Conservation (phyloP, 164 flowering plant species). For the Taxillus chinensis region DNA sequence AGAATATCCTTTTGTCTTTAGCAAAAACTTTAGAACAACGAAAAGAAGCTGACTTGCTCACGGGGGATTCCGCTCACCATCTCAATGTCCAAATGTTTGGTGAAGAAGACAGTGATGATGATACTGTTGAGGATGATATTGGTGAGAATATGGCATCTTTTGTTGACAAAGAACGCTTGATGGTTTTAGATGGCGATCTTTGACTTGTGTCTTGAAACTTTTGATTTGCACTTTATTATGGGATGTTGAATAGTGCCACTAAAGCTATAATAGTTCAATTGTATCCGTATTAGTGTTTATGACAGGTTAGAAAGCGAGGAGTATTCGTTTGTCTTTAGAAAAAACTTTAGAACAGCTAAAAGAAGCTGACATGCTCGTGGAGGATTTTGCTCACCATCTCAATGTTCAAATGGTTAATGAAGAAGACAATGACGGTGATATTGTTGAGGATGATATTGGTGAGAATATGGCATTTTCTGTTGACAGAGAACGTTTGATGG, state of each 20-base stretch:
- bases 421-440: slow-evolving; percentile 12
- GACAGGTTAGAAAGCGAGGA: slow-evolving; percentile 56
- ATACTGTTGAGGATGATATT: slow-evolving; percentile 11
- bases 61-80: slow-evolving; percentile 19
- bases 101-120: slow-evolving; percentile 13
- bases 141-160: slow-evolving; percentile 1
- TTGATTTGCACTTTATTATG: too few species aligned
- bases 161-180: slow-evolving; percentile 10
- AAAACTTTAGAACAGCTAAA: slow-evolving; percentile 50
- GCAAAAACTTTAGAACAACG: slow-evolving; percentile 63
- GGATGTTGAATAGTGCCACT: too few species aligned
- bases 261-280: too few species aligned
- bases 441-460: slow-evolving; percentile 10
- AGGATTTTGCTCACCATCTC: slow-evolving; percentile 13
- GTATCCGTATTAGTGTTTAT: too few species aligned
- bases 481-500: slow-evolving; percentile 10
- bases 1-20: slow-evolving; percentile 71
- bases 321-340: slow-evolving; percentile 67
- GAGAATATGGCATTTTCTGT: slow-evolving; percentile 1
- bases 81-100: slow-evolving; percentile 14
- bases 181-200: slow-evolving; percentile 6
- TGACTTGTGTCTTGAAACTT: neutral
- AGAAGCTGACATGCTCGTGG: slow-evolving; percentile 60
- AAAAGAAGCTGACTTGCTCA: slow-evolving; percentile 53
- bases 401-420: slow-evolving; percentile 15